Evolutionary conservation across 495 filamentous ascomycete genomes (phyloP).

Genomic region (Amphirosellinia nigrospora): DNA sequence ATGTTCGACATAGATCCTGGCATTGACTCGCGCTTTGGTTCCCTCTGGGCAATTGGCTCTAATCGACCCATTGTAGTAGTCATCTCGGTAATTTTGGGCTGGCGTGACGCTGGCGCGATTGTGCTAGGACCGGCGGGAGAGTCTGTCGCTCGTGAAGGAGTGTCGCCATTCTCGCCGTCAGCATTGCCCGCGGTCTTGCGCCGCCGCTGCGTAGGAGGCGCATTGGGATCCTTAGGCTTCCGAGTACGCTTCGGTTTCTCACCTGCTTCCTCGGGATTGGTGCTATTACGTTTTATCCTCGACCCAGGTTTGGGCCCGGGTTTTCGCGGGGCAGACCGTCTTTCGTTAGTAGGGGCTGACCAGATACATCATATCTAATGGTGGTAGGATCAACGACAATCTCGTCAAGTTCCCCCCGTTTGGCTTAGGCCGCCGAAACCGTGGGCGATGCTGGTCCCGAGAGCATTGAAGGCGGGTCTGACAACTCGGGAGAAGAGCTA

Average conservation of each 20-base stretch:
- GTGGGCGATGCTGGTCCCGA: constrained; percentile 35
- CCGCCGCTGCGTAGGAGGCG: constrained; percentile 58
- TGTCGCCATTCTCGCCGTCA: constrained; percentile 38
- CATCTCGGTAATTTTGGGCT: constrained; percentile 49
- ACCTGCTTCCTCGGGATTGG: constrained; percentile 47
- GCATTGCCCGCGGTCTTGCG: constrained; percentile 50
- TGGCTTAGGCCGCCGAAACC: constrained; percentile 32
- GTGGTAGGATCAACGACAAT: constrained; percentile 40
- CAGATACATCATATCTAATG: constrained; percentile 39
- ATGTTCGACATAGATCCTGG: constrained; percentile 56
- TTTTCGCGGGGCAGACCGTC: constrained; percentile 56
- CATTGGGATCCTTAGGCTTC: constrained; percentile 64
- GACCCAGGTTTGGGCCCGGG: constrained; percentile 59
- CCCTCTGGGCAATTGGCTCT: constrained; percentile 40
- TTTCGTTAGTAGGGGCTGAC: constrained; percentile 47
- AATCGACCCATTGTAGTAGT: constrained; percentile 28
- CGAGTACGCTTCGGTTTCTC: constrained; percentile 60
- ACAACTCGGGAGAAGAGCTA: constrained; percentile 41
- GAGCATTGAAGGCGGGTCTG: constrained; percentile 40
- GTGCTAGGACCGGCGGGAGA: constrained; percentile 20
- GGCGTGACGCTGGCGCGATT: constrained; percentile 28
- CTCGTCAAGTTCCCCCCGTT: constrained; percentile 39
- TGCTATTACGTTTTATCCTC: constrained; percentile 48
- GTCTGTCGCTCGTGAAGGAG: constrained; percentile 27
- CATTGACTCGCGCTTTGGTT: constrained; percentile 48